Conservation (phyloP, 805 yeast species). For the Alloascoidea africana region DNA sequence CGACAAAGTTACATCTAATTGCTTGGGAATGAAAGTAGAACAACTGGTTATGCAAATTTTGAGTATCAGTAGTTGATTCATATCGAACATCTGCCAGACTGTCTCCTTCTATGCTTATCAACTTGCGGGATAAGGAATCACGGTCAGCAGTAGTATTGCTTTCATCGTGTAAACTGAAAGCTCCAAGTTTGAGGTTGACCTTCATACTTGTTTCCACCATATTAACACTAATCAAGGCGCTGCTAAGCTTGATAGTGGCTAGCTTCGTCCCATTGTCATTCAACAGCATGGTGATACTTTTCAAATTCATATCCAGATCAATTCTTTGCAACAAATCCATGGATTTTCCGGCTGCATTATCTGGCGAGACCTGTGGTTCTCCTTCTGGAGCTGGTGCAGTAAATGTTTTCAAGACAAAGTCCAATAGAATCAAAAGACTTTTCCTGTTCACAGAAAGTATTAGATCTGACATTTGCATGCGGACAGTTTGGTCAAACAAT, state of each 20-base stretch:
- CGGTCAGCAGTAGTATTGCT: constrained; percentile 39
- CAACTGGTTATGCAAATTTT: constrained; percentile 34
- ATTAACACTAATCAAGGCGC: constrained; percentile 53
- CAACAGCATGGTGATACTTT: constrained; percentile 56
- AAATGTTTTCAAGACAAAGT: constrained; percentile 75
- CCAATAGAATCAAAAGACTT: constrained; percentile 62
- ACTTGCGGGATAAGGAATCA: constrained; percentile 42
- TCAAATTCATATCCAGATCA: constrained; percentile 50
- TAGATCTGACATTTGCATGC: constrained; percentile 63
- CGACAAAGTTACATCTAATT: constrained; percentile 61
- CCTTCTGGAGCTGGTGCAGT: constrained; percentile 29
- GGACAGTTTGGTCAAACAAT: constrained; percentile 63
- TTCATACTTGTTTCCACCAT: constrained; percentile 68
- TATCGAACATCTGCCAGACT: constrained; percentile 71
- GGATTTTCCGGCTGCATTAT: not conserved
- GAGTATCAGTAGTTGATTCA: constrained; percentile 45
- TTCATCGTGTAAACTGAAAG: constrained; percentile 64
- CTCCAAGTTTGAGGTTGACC: constrained; percentile 61
- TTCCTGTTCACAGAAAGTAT: constrained; percentile 62
- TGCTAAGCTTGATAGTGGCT: constrained; percentile 63
- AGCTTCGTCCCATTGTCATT: constrained; percentile 74
- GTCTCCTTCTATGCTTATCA: constrained; percentile 70
- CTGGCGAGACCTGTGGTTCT: not conserved
- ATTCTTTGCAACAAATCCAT: constrained; percentile 21
- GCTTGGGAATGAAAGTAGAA: constrained; percentile 63